Base-by-base conservation (phyloP, 176 grass and related monocot genomes). In the Aegilops sharonensis region DNA sequence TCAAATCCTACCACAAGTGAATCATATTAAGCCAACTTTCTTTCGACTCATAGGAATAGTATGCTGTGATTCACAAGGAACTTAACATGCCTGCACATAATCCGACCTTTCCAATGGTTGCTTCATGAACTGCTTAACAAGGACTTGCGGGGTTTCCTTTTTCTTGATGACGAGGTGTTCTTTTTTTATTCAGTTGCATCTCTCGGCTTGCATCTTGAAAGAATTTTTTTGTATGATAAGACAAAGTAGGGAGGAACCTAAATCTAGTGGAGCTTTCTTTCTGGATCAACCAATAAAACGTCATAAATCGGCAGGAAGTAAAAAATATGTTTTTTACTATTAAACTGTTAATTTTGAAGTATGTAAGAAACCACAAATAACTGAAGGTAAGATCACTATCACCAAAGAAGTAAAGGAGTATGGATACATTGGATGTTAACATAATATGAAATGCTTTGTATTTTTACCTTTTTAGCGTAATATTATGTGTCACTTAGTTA, bases 21-120 rank as follows among this genome's bases (percentile, higher is more conserved):
- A 35, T 75, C 34, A 39, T 71, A 82, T 75, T 62, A 31, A 30
- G 62, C 25, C 3, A 42, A 18, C 50, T 63, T 81, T 60, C 10
- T 87, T 82, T 80, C 63, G 11, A 78, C 79, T 86, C 18, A 3
- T 80, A 37, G 45, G 65, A 15, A 15, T 48, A 42, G 24, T 56
- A 30, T 77, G 12, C 23, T 64, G 11, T 62, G 17, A 40, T 63
- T 43, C 13, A 18, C 18, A 74, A 74, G 60, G 21, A 24, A 61
- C 76, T 84, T 61, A 75, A 61, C 23, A 17, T 9, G 13, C 56
- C 74, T 57, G 59, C 73, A 25, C 23, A 59, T 75, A 75, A 17
- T 57, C 21, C 13, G 3, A 29, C 34, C 13, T 75, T 48, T 68
- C 62, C 23, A 89, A 67, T 35, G n/a, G 18, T 37, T 83, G 0